Evolutionary conservation across 2,329 filamentous ascomycete genomes (phyloP).

Genomic region (Colletotrichum paranaense): DNA sequence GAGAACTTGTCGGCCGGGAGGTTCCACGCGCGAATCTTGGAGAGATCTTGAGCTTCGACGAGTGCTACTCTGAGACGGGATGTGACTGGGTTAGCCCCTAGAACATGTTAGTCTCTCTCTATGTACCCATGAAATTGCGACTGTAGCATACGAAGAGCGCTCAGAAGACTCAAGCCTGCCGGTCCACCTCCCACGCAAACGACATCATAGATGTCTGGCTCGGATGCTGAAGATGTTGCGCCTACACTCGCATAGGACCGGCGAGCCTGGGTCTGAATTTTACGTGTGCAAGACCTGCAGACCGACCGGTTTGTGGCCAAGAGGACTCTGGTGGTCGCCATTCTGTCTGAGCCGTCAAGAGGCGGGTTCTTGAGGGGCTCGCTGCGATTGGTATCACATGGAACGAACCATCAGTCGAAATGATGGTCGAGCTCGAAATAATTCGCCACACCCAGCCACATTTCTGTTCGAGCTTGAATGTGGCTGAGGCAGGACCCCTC

Average conservation of each 20-base stretch:
- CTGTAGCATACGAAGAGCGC: slow-evolving; percentile 74
- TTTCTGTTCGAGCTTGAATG: neutral
- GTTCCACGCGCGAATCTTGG: slow-evolving; percentile 73
- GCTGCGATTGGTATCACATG: slow-evolving; percentile 16
- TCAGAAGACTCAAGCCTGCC: slow-evolving; percentile 84
- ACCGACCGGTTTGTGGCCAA: slow-evolving; percentile 48
- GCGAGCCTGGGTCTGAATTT: slow-evolving; percentile 48
- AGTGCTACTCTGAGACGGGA: slow-evolving; percentile 85
- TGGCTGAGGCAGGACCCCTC: neutral
- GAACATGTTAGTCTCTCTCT: slow-evolving; percentile 23
- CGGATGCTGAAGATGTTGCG: slow-evolving; percentile 39
- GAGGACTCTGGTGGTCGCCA: slow-evolving; percentile 37
- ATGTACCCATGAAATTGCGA: neutral
- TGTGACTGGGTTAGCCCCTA: slow-evolving; percentile 81
- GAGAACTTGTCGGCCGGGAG: slow-evolving; percentile 79
- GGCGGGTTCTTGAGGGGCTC: neutral
- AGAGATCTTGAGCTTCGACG: slow-evolving; percentile 88
- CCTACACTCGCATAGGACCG: slow-evolving; percentile 30
- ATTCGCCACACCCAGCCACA: slow-evolving; percentile 31
- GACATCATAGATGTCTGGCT: slow-evolving; percentile 85
- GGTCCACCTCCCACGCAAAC: slow-evolving; percentile 92
- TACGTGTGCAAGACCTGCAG: slow-evolving; percentile 60
- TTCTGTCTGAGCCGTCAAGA: neutral
- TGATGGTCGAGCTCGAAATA: slow-evolving; percentile 13
- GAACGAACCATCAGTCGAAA: neutral